Base-by-base conservation (phyloP, 352 stramenopile species). In the Thalassiosira sp. region DNA sequence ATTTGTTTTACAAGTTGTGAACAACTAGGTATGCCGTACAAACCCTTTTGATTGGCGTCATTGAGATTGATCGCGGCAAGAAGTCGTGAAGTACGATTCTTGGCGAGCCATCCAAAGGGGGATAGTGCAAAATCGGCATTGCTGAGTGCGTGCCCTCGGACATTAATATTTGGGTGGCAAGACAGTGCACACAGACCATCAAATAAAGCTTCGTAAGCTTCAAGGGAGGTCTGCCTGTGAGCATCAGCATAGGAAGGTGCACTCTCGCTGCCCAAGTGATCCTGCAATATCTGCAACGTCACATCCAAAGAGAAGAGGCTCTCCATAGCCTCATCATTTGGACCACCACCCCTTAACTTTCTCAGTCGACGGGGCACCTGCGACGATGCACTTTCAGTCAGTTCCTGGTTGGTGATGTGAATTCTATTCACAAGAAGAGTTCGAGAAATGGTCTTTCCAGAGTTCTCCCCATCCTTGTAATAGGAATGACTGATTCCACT, bases 401-500 rank as follows among this genome's bases (percentile, higher is more conserved):
- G 40, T n/a, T 76, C 76, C 59, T 90, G 76, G 52, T 89, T 79
- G 45, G 84, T 81, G 16, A 91, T 54, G 45, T 91, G 72, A 18
- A 91, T 63, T 37, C 85, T 71, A 22, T 51, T 76, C 18, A 91
- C 76, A 49, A 93, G 66, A 25, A 93, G 72, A 16, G 72, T 71
- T 7, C 85, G 70, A 27, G 85, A 82, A 2, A 91, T 46, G 11
- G 76, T 88, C 56, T 93, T 91, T 18, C 88, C 88, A 20, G 75
- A 78, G 76, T 93, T 77, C 77, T 93, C 88, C 8, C 88, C 88
- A 71, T 93, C 88, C 60, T 90, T 91, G 61, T 84, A 93, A n/a
- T 52, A 56, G 0, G 54, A 74, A 59, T 51, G 8, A 45, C 72
- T 48, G 7, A 49, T 56, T 24, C 46, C 42, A 43, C 8, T 49